Evolutionary conservation across 2,329 filamentous ascomycete genomes (phyloP).

Genomic region (Diatrype stigma): DNA sequence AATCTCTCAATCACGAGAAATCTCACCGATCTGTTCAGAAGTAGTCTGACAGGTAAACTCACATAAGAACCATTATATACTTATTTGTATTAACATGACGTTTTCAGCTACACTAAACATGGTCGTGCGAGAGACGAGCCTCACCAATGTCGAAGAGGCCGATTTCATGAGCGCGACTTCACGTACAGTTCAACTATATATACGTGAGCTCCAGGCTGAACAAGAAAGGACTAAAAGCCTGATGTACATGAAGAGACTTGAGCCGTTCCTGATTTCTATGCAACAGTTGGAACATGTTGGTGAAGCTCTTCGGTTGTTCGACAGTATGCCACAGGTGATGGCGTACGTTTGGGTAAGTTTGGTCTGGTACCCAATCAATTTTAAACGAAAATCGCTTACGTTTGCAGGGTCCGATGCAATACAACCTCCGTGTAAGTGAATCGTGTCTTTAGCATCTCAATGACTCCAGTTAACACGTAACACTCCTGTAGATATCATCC

Average conservation of each 20-base stretch:
- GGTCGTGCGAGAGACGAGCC: neutral
- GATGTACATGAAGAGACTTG: slow-evolving; percentile 24
- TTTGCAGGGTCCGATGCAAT: slow-evolving; percentile 31
- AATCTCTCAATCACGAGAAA: neutral
- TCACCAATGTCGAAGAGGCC: slow-evolving; percentile 1
- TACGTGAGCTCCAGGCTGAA: slow-evolving; percentile 24
- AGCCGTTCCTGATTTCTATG: slow-evolving; percentile 30
- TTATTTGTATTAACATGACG: neutral
- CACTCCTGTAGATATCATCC: slow-evolving; percentile 21
- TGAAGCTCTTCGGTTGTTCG: slow-evolving; percentile 24
- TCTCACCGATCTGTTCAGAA: neutral
- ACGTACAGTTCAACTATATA: slow-evolving; percentile 13
- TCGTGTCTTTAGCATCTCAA: neutral
- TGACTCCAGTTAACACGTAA: neutral
- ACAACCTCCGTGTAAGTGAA: slow-evolving; percentile 26
- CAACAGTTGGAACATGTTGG: slow-evolving; percentile 31
- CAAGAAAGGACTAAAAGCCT: slow-evolving; percentile 20
- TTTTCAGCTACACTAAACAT: slow-evolving; percentile 2
- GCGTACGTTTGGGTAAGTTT: slow-evolving; percentile 28
- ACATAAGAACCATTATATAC: neutral
- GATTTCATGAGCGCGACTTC: slow-evolving; percentile 6
- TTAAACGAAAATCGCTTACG: neutral
- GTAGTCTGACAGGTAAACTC: neutral
- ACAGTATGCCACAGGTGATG: slow-evolving; percentile 26
- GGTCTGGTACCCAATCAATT: neutral